Percentiles rank a stretch among this genome's conserved stretches.
These are phyloP conservation scores for Antarctomyces pellizariae DNA, from an alignment of 495 filamentous ascomycete genomes.

Conservation along the genomic window DNA sequence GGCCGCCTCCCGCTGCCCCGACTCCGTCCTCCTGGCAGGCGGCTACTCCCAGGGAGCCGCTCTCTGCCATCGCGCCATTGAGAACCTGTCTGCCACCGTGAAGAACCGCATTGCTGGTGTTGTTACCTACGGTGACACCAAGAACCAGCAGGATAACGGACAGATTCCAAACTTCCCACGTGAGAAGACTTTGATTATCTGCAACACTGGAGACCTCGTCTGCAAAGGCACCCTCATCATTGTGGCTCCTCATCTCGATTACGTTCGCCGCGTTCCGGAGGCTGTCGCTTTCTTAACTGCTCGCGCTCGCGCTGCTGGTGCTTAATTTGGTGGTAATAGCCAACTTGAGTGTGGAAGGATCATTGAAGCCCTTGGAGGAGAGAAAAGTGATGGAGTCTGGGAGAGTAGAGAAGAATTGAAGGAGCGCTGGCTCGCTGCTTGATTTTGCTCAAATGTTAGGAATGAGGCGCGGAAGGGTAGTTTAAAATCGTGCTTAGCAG, in stretches of 20 bases:
- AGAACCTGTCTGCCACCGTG: slow-evolving; percentile 17
- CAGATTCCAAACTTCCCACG: slow-evolving; percentile 22
- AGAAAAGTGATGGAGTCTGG: too few species aligned
- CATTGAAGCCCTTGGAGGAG: too few species aligned
- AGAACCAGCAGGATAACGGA: slow-evolving; percentile 26
- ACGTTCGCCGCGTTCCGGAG: slow-evolving; percentile 14
- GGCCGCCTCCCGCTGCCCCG: slow-evolving; percentile 11
- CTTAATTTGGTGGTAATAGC: too few species aligned
- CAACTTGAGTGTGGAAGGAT: too few species aligned
- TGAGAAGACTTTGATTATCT: slow-evolving; percentile 24
- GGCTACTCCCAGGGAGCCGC: slow-evolving; percentile 31
- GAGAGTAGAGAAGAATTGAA: too few species aligned
- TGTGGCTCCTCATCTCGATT: slow-evolving; percentile 22
- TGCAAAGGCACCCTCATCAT: slow-evolving; percentile 28
- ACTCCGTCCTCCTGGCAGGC: slow-evolving; percentile 14
- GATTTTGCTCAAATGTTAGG: too few species aligned
- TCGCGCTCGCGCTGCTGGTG: too few species aligned
- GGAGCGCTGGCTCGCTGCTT: too few species aligned
- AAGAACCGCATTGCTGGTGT: slow-evolving; percentile 26
- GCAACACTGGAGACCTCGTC: slow-evolving; percentile 26
- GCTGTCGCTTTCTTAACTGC: slow-evolving; percentile 14
- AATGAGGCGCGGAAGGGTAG: too few species aligned
- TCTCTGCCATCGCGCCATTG: slow-evolving; percentile 24
- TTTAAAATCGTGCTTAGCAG: too few species aligned
- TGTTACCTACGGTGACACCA: slow-evolving; percentile 32